A percentile compares a stretch with the other conserved stretches of the same genome.
Conservation (phyloP, 148 eudicot species). For the Persicaria maculosa region DNA sequence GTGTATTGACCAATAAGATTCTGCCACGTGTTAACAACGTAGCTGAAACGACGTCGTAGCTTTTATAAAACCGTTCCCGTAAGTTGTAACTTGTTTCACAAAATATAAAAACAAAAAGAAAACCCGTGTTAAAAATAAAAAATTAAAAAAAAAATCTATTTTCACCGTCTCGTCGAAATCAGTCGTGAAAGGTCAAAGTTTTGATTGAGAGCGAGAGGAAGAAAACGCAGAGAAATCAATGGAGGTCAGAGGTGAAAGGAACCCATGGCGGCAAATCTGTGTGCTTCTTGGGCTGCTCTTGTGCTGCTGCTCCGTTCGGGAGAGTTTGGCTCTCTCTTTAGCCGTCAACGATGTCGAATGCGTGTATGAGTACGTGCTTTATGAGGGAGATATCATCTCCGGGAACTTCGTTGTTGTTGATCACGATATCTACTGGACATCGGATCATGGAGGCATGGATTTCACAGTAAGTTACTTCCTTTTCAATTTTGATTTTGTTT, state of each 20-base stretch:
- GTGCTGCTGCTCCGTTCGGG: slow-evolving; percentile 21
- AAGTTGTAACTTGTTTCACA: neutral
- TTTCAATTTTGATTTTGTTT: neutral
- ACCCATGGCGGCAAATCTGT: slow-evolving; percentile 15
- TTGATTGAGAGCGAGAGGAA: neutral
- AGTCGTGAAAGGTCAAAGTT: neutral
- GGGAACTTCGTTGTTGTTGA: slow-evolving; percentile 62
- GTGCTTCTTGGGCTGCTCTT: slow-evolving; percentile 31
- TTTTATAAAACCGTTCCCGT: neutral
- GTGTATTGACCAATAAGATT: slow-evolving; percentile 4
- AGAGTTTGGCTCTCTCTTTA: slow-evolving; percentile 31
- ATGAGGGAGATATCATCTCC: slow-evolving; percentile 43
- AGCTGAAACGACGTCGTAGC: slow-evolving; percentile 9
- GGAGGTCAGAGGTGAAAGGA: slow-evolving; percentile 20
- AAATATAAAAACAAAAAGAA: neutral
- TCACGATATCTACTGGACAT: slow-evolving; percentile 51
- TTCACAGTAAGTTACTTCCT: slow-evolving; percentile 27
- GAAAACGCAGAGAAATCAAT: slow-evolving; percentile 11
- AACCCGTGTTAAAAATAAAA: neutral
- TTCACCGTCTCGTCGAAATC: too few species aligned
- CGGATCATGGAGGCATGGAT: slow-evolving; percentile 55
- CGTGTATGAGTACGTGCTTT: slow-evolving; percentile 51
- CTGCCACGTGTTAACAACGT: slow-evolving; percentile 1
- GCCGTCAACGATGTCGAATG: slow-evolving; percentile 46
- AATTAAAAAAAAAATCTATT: too few species aligned